These are phyloP conservation scores for Capronia coronata DNA, from an alignment of 2,329 filamentous ascomycete genomes.

Conservation along the genomic window DNA sequence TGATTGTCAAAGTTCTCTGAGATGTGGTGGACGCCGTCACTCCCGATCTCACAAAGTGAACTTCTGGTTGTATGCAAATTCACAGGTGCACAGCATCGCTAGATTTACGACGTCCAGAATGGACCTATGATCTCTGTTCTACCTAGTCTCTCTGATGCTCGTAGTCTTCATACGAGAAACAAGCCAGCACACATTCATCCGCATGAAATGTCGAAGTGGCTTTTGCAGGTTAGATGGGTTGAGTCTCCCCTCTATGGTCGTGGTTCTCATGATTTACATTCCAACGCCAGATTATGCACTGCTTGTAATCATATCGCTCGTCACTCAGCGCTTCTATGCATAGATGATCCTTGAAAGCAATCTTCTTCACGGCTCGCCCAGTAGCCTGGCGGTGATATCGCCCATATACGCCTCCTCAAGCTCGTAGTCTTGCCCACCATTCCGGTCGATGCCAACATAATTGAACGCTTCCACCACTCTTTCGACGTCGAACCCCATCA, in stretches of 20 bases:
- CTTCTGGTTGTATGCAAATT: background rate
- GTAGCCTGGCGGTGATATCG: constrained; percentile 76
- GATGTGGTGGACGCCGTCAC: no score
- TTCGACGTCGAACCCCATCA: constrained; percentile 86
- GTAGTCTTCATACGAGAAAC: no score
- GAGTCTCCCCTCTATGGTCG: constrained; percentile 7
- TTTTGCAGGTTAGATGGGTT: background rate
- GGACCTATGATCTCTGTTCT: no score
- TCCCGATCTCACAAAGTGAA: no score
- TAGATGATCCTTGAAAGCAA: background rate
- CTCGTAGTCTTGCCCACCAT: constrained; percentile 71
- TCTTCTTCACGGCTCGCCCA: constrained; percentile 61
- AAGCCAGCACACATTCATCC: background rate
- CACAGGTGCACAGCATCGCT: no score
- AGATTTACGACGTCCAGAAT: no score
- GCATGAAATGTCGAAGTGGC: background rate
- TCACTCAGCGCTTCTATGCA: constrained; percentile 24
- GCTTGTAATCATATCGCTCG: constrained; percentile 10
- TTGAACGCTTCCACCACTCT: constrained; percentile 79
- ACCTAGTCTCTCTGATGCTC: no score
- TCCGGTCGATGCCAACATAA: constrained; percentile 72
- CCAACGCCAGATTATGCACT: constrained; percentile 5
- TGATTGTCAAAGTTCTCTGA: no score
- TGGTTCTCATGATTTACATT: constrained; percentile 20
- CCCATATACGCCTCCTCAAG: constrained; percentile 87